Base-by-base conservation (phyloP, 805 yeast genomes). In the Metschnikowia gelsemii region DNA sequence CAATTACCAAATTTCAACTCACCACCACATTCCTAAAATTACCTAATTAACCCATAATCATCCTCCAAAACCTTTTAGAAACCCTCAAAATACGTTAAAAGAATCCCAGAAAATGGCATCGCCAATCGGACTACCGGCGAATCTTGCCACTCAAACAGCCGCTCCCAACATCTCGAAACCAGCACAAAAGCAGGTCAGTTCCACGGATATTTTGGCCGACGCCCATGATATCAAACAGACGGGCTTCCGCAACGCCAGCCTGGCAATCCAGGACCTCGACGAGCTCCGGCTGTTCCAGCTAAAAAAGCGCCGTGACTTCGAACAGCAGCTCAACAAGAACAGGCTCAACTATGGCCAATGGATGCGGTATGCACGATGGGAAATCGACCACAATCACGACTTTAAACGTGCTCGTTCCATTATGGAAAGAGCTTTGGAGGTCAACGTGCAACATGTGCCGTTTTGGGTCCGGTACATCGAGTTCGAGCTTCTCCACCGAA, bases 351-450 rank as follows among this genome's bases (percentile, higher is more conserved):
- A 77, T 55, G 84, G 87, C 2, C 96, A 89, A 58, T 93, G 98
- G 96, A 73, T 87, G 58, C 70, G 96, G 42, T 93, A 91, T 61
- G 98, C 96, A 0, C 77, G 76, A 44, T 87, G 89, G 78, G 99
- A 91, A 62, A 60, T 82, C 3, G 84, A 84, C 4, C 62, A 66
- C 45, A 91, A 87, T 52, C 83, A 80, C 45, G 96, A 91, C 55
- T 72, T 77, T 46, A 71, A 77, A 14, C 70, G 97, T 17, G 96
- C 95, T 0, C 69, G 98, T 41, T 86, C 96, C 0, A 72, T 93
- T 5, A 85, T 84, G 63, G 99, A 91, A 60, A 71, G 98, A 38
- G 95, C 96, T 0, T 59, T 91, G 23, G 84, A 80, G 38, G 87
- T 87, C 7, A 84, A 87, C 54, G 76, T 79, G 12, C 78, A 81